Conservation (phyloP, 495 filamentous ascomycete genomes). For the Xylaria venustula region DNA sequence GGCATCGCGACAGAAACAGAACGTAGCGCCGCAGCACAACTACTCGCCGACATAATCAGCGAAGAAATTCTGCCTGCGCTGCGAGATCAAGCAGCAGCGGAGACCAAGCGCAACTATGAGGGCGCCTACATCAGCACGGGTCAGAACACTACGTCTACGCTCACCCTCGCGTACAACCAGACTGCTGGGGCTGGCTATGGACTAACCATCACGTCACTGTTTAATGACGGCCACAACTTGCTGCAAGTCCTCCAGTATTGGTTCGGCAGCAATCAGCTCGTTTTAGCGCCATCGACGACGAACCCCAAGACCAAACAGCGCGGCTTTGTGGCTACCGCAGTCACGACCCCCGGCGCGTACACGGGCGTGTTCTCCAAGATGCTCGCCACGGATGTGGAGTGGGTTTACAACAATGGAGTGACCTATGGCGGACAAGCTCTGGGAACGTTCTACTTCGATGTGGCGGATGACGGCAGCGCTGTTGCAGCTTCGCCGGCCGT, state of each 20-base stretch:
- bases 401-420: conserved; percentile 24
- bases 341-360: not conserved
- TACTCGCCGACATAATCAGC: conserved; percentile 27
- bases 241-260: conserved; percentile 12
- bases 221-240: conserved; percentile 39
- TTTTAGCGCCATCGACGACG: conserved; percentile 32
- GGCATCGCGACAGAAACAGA: conserved; percentile 2
- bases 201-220: conserved; percentile 31
- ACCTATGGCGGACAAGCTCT: conserved; percentile 28
- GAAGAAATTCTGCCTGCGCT: conserved; percentile 35
- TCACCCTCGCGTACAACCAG: conserved; percentile 29
- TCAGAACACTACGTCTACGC: conserved; percentile 32
- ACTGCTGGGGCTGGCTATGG: conserved; percentile 23
- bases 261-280: conserved; percentile 4
- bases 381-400: conserved; percentile 19
- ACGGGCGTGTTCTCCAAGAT: conserved; percentile 23
- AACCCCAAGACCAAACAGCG: conserved; percentile 7
- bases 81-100: conserved; percentile 28
- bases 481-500: conserved; percentile 25
- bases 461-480: conserved; percentile 31
- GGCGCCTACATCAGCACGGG: conserved; percentile 30
- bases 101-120: conserved; percentile 27
- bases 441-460: conserved; percentile 37
- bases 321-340: conserved; percentile 24
- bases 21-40: conserved; percentile 3